Base-by-base conservation (phyloP, 2,329 filamentous ascomycete species). In the Cyphellophora attinorum region DNA sequence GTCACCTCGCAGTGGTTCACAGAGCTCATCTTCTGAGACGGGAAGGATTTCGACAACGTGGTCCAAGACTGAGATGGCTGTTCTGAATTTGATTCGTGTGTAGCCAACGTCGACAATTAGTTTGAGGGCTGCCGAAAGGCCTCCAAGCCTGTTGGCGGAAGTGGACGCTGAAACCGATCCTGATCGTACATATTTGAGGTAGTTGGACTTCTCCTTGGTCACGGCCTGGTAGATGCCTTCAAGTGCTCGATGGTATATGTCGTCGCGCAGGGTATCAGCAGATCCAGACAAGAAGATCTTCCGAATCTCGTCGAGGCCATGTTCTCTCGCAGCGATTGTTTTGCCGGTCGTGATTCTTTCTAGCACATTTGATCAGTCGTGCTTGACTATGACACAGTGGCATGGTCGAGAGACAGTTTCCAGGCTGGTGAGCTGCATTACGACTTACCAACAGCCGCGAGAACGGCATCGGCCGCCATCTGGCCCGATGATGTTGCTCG, bases 41-140 rank as follows among this genome's bases (percentile, higher is more conserved):
- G 77, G 73, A 3, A 93, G 65, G 12, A 77, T 76, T 45, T 94
- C 78, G 3, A 76, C 79, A 41, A 96, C 80, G 58, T 94, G 86
- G 44, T 85, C 78, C 44, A 93, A 67, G 11, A 95, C 64, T 5
- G 81, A 75, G 47, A 79, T 72, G n/a, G 89, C 67, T 1, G 86
- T 89, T 55, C 85, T 93, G 40, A 69, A 66, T 50, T 78, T 81
- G 43, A 96, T 59, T 40, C 72, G 79, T 13, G 68, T 60, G 19
- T 79, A 65, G 14, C 83, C 81, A 35, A 80, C 72, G 44, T 81
- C 76, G 31, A 93, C 70, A 15, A 81, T 74, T 16, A 79, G 65
- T 35, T 85, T 79, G 37, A 96, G 60, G 5, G 80, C 79, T 30
- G 75, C 73, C 18, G 81, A 81, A 50, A 78, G 84, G 49, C 74